A percentile compares a stretch with the other conserved stretches of the same genome.
Conservation (phyloP, 108 stramenopile species). For the Pseudonitzschia multiseries region DNA sequence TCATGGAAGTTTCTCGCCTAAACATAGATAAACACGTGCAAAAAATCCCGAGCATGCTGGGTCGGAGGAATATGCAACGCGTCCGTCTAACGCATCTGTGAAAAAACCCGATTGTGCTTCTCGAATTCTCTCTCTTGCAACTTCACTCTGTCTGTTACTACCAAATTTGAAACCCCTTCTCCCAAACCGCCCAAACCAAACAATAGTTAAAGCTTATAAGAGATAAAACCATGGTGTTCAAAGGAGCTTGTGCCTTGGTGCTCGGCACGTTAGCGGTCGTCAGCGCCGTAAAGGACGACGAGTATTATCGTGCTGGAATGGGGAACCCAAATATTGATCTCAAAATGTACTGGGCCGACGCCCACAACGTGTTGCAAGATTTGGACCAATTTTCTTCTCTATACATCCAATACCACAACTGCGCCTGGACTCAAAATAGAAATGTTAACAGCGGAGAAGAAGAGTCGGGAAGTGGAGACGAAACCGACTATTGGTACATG, state of each 20-base stretch:
- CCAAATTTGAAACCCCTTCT: neutral
- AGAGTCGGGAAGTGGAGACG: conserved; percentile 31
- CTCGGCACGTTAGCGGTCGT: conserved; percentile 7
- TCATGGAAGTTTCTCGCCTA: neutral
- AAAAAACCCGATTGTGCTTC: too few species aligned
- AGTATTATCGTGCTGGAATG: conserved; percentile 37
- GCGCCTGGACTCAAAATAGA: conserved; percentile 39
- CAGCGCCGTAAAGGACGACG: conserved; percentile 34
- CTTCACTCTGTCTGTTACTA: too few species aligned
- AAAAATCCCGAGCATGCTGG: neutral
- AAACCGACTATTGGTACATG: conserved; percentile 55
- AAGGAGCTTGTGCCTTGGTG: neutral
- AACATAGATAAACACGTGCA: neutral
- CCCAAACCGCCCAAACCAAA: neutral
- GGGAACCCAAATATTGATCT: conserved; percentile 41
- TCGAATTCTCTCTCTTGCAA: too few species aligned
- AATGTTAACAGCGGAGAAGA: conserved; percentile 27
- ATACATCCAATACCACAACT: conserved; percentile 47
- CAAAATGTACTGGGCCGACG: conserved; percentile 51
- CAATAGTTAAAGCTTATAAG: neutral
- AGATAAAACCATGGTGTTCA: neutral
- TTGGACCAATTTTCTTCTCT: conserved; percentile 40
- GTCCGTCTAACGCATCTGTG: too few species aligned
- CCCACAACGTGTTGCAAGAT: conserved; percentile 49
- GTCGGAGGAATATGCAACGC: neutral